Percentiles rank a stretch among this genome's conserved stretches.
Conservation (phyloP, 805 yeast genomes). For the Sugiyamaella lignohabitans region DNA sequence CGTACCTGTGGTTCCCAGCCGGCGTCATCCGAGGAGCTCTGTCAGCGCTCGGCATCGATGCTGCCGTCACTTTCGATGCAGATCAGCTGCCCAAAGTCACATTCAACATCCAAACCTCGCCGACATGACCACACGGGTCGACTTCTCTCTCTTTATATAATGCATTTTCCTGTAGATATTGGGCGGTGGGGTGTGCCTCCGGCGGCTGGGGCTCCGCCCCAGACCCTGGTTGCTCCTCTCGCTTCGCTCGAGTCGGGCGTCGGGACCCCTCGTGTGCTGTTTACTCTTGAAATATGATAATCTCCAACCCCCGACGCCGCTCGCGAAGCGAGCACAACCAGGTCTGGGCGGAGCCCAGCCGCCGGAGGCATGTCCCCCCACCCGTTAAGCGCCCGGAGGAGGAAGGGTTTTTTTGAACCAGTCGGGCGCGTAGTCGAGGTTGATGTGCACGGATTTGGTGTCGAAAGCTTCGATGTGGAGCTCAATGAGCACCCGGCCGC, state of each 20-base stretch:
- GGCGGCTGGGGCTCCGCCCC: constrained; percentile 1
- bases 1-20: constrained; percentile 63
- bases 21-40: constrained; percentile 72
- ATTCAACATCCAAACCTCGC: constrained; percentile 58
- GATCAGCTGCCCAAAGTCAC: constrained; percentile 58
- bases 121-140: background rate
- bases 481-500: constrained; percentile 89
- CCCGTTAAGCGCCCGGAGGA: too few species aligned
- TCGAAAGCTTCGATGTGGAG: constrained; percentile 73
- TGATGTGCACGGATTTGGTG: constrained; percentile 38
- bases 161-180: too few species aligned
- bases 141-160: background rate
- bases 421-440: constrained; percentile 40
- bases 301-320: background rate
- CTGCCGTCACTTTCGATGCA: constrained; percentile 59
- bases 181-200: too few species aligned
- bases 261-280: background rate
- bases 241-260: background rate
- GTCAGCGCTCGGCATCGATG: constrained; percentile 60
- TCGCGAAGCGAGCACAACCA: background rate
- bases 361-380: constrained; percentile 1
- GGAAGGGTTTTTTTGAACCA: constrained; percentile 35
- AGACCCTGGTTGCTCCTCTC: too few species aligned
- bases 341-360: background rate
- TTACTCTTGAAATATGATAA: too few species aligned